Conservation (phyloP, 129 eudicot genomes). For the Ambrosia artemisiifolia region DNA sequence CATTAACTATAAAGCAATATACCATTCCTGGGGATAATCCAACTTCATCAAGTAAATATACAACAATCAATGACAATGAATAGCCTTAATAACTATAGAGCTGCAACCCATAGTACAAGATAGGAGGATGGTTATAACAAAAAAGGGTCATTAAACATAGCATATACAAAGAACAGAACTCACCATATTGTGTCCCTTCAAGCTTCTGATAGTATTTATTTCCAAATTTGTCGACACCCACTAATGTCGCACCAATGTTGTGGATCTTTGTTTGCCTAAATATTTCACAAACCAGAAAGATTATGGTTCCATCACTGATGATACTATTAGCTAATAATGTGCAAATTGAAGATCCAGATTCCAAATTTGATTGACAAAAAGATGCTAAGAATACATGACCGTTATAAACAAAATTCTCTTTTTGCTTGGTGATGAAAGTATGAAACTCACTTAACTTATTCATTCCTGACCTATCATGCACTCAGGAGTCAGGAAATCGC, state of each 20-base stretch:
- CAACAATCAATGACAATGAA: neutral
- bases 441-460: neutral
- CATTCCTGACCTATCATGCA: neutral
- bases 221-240: constrained; percentile 90
- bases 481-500: no score
- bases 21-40: neutral
- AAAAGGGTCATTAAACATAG: neutral
- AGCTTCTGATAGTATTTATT: constrained; percentile 87
- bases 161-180: constrained; percentile 30
- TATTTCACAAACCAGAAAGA: constrained; percentile 5
- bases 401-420: neutral
- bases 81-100: neutral
- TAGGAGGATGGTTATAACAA: neutral
- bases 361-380: neutral
- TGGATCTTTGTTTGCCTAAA: constrained; percentile 97
- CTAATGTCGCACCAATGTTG: constrained; percentile 81
- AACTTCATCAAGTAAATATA: neutral
- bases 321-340: neutral
- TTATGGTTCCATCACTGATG: neutral
- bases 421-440: neutral
- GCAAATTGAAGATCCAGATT: neutral
- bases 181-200: constrained; percentile 73
- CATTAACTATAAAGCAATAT: constrained; percentile 1
- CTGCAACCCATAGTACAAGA: constrained; percentile 1
- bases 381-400: neutral